phyloP scores from a whole-genome alignment of 2,329 filamentous ascomycete genomes.

The Colletotrichum liaoningense region DNA sequence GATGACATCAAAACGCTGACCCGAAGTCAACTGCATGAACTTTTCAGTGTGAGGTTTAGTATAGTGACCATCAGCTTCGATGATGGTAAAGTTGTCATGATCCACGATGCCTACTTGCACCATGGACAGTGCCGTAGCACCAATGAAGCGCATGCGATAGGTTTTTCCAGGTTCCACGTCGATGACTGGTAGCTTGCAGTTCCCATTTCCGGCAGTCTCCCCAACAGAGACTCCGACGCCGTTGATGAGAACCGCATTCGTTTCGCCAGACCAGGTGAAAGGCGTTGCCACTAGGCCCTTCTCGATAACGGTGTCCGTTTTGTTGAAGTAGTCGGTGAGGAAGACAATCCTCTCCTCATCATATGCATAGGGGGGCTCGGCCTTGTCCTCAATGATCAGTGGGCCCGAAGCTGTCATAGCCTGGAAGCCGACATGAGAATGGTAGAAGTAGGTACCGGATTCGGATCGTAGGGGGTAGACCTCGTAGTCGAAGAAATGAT shows the following conservation, averaged over 20 bases:
- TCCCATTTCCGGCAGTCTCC: conserved; percentile 38
- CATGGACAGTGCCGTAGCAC: conserved; percentile 65
- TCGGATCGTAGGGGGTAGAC: conserved; percentile 62
- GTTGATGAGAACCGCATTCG: conserved; percentile 67
- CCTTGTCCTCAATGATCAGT: conserved; percentile 66
- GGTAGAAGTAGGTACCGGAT: conserved; percentile 75
- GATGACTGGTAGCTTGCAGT: conserved; percentile 62
- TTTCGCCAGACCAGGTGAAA: conserved; percentile 70
- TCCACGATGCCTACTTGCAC: conserved; percentile 66
- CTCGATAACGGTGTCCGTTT: conserved; percentile 63
- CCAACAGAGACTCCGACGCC: conserved; percentile 51
- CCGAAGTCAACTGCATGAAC: conserved; percentile 66
- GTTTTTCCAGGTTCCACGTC: conserved; percentile 69
- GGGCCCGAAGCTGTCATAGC: conserved; percentile 67
- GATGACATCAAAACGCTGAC: conserved; percentile 71
- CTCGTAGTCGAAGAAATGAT: conserved; percentile 76
- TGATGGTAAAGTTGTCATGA: conserved; percentile 66
- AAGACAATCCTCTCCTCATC: conserved; percentile 70
- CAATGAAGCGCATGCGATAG: conserved; percentile 72
- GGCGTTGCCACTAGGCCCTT: conserved; percentile 59
- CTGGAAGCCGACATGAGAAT: conserved; percentile 75
- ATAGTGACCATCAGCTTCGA: conserved; percentile 70
- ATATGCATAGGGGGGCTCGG: conserved; percentile 65
- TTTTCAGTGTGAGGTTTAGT: conserved; percentile 58
- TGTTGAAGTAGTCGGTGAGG: conserved; percentile 68